Conservation (phyloP, 1,284 basidiomycete species). For the Mycosarcoma mackinlayi region DNA sequence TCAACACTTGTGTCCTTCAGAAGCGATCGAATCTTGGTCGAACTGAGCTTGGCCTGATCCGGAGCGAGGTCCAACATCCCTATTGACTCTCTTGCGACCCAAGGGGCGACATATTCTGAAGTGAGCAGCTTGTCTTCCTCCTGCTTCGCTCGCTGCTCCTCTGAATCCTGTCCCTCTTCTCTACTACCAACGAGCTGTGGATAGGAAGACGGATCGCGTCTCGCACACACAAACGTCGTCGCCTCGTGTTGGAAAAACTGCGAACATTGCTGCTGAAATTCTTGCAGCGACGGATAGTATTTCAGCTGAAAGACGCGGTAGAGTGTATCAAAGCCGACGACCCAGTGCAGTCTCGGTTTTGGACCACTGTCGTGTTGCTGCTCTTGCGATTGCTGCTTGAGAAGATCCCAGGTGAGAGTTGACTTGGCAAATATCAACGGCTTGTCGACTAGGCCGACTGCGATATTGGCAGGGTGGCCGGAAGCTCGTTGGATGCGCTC, state of each 20-base stretch:
- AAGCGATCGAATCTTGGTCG: constrained; percentile 42
- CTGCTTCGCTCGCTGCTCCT: constrained; percentile 12
- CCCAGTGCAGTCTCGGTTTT: constrained; percentile 72
- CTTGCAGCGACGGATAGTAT: constrained; percentile 75
- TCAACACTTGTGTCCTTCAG: constrained; percentile 16
- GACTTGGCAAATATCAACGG: constrained; percentile 91
- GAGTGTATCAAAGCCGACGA: constrained; percentile 89
- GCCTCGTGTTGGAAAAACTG: constrained; percentile 74
- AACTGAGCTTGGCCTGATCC: constrained; percentile 42
- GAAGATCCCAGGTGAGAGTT: constrained; percentile 72
- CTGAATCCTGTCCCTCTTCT: background rate
- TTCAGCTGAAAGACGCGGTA: constrained; percentile 82
- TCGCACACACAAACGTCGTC: constrained; percentile 74
- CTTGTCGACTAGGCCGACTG: constrained; percentile 84
- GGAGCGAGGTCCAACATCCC: constrained; percentile 47
- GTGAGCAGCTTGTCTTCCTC: constrained; percentile 38
- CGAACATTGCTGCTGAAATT: constrained; percentile 74
- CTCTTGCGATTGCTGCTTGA: constrained; percentile 54
- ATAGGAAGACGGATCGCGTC: constrained; percentile 41
- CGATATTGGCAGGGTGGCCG: constrained; percentile 72
- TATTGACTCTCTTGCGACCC: constrained; percentile 40
- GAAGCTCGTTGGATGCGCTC: constrained; percentile 28
- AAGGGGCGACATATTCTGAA: constrained; percentile 28
- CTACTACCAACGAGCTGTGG: constrained; percentile 6
- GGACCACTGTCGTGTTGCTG: background rate